Base-by-base conservation (phyloP, 2,329 filamentous ascomycete species). In the Sporothrix euskadiensis region DNA sequence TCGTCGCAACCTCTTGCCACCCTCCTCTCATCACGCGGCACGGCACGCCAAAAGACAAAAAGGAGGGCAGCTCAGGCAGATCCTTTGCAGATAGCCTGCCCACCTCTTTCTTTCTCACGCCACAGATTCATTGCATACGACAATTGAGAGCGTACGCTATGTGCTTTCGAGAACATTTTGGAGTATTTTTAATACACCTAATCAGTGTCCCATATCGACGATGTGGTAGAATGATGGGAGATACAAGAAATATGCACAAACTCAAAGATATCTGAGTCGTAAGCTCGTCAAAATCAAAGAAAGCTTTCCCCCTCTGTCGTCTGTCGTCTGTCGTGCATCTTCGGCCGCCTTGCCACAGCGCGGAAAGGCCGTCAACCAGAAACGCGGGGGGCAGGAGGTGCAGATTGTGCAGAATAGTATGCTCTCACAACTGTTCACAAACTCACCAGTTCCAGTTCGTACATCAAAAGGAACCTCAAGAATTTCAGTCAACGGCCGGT, bases 381-480 rank as follows among this genome's bases (percentile, higher is more conserved):
- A 63, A 63, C 57, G 57, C 19, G 57, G 32, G 57, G 57, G 35
- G 57, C 54, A 63, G 41, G 41, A 57, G 54, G 26, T 32, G 26
- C 14, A 16, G 26, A 30, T 41, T n/a, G 32, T 63, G 19, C 35
- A 19, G 39, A 39, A 61, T 14, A 35, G 57, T 26, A 10, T 12
- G n/a, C 22, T 12, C 26, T 63, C 57, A 19, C 32, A 35, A 39
- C 7, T n/a, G 19, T n/a, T 63, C 57, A 19, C 35, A 35, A 35
- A 7, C 35, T 35, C 35, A 7, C 22, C 57, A 39, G 57, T 61
- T 61, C 32, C n/a, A n/a, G n/a, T n/a, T n/a, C n/a, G 32, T 39
- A 32, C 32, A 63, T 41, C 57, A 57, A 57, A 44, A 41, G n/a
- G n/a, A 41, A 41, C 9, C 39, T 41, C 39, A 41, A 41, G 9